Base-by-base conservation (phyloP, 2,329 filamentous ascomycete species). In the Fusarium sp. region DNA sequence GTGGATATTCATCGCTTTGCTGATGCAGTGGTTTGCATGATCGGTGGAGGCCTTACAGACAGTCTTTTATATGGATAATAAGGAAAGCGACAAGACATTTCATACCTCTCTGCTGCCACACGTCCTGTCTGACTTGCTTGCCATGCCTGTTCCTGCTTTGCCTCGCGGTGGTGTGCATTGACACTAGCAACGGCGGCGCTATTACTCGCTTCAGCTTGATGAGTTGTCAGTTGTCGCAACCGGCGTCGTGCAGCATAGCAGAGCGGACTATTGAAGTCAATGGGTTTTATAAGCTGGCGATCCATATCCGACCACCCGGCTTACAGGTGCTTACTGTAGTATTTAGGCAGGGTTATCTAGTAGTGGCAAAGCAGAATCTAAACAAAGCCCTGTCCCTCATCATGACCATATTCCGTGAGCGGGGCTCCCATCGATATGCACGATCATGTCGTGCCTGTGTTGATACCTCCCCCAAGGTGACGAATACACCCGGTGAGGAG, bases 161-260 rank as follows among this genome's bases (percentile, higher is more conserved):
- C 11, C 16, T 40, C 14, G 13, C 13, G 59, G 59, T 20, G 16
- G 29, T 35, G 58, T 47, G 29, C 59, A 27, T 50, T 35, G 59
- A 37, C 59, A 45, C 59, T 27, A 35, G 24, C 34, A 18, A 35
- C 29, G 42, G 42, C 29, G 45, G 29, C 56, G 29, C 27, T 47
- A 18, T 35, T 37, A 22, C 42, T 37, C 20, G 59, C 42, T 24
- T 62, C 40, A 45, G 40, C 59, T 62, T 62, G 59, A 50, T 62
- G 59, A 50, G 59, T 62, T 62, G 59, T 62, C 59, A 40, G 59
- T 29, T 34, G 40, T 45, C 57, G 37, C 38, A 50, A 35, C 27
- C 20, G 31, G 29, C 42, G 47, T 27, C 40, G 18, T 34, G 22
- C 40, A 50, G 59, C 38, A 22, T 62, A 50, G 42, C 10, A 47